phyloP scores from a whole-genome alignment of 352 stramenopile species.

The Globisporangium sylvaticum region DNA sequence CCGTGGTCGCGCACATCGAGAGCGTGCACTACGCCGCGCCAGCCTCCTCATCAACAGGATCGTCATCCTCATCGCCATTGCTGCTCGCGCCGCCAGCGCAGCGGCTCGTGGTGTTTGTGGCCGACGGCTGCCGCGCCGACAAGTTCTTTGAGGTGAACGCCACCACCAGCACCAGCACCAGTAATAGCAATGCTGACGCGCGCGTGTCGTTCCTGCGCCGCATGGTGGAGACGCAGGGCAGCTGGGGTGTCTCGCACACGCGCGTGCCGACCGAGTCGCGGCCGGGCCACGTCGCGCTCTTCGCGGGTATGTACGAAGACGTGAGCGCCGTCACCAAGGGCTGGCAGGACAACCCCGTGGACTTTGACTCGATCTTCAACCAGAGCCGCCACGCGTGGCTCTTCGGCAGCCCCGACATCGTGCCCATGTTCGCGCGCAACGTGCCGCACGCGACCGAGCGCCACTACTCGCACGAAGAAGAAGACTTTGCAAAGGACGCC shows the following conservation, averaged over 20 bases:
- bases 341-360: slow-evolving; percentile 84
- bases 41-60: not conserved
- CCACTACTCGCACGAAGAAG: slow-evolving; percentile 74
- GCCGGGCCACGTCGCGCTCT: slow-evolving; percentile 78
- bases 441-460: slow-evolving; percentile 58
- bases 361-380: slow-evolving; percentile 88
- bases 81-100: slow-evolving; percentile 37
- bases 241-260: slow-evolving; percentile 84
- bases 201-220: slow-evolving; percentile 66
- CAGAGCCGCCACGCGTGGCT: slow-evolving; percentile 64
- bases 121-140: slow-evolving; percentile 80
- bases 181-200: not conserved
- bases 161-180: not conserved
- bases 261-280: slow-evolving; percentile 84
- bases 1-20: slow-evolving; percentile 65
- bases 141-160: slow-evolving; percentile 73
- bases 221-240: slow-evolving; percentile 47
- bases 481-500: slow-evolving; percentile 81
- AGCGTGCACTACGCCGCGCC: slow-evolving; percentile 33
- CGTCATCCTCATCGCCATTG: slow-evolving; percentile 22
- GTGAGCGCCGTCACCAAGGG: slow-evolving; percentile 86
- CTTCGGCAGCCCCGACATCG: slow-evolving; percentile 82
- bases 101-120: slow-evolving; percentile 78
- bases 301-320: slow-evolving; percentile 87
- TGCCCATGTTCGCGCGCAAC: slow-evolving; percentile 82